Base-by-base conservation (phyloP, 805 yeast species). In the Saturnispora quitensis region DNA sequence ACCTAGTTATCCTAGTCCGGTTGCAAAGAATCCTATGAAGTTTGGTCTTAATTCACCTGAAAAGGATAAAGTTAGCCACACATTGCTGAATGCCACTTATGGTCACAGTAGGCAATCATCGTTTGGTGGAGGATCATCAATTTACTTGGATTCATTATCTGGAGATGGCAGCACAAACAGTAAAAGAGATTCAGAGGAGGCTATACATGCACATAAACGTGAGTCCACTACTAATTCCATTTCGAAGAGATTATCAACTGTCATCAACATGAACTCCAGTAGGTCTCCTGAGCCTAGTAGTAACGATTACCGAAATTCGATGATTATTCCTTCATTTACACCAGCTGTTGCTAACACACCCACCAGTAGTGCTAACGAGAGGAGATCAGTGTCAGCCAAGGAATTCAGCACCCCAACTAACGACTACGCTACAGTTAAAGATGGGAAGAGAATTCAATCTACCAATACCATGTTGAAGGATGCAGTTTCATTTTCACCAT, bases 381-480 rank as follows among this genome's bases (percentile, higher is more conserved):
- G 79, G 60, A 69, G 82, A 61, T 72, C 81, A 1, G 73, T 77
- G 1, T 76, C 81, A 45, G 80, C 78, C 0, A 77, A 72, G 53
- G 79, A 74, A 50, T 54, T 40, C 55, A 56, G 43, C 22, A 31
- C 47, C 33, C 42, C 45, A 5, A 17, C 44, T 13, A 60, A 31
- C 35, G 33, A 20, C 4, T 5, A 44, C 7, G 12, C 10, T 12
- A 58, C 58, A 42, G 42, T 50, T 2, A 52, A 51, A 27, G 64
- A 61, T 52, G 33, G 65, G 8, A 74, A 74, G 56, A 66, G 80
- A 56, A 66, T 78, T 4, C 73, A 71, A 1, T 73, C 79, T 22
- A 54, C 54, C 3, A 50, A 45, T 34, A 46, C 53, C 4, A 40
- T 48, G 38, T 7, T 48, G 8, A 43, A 38, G 17, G 50, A 53